Evolutionary conservation across 2,329 filamentous ascomycete species (phyloP).

Genomic region (Monosporascus sp.): DNA sequence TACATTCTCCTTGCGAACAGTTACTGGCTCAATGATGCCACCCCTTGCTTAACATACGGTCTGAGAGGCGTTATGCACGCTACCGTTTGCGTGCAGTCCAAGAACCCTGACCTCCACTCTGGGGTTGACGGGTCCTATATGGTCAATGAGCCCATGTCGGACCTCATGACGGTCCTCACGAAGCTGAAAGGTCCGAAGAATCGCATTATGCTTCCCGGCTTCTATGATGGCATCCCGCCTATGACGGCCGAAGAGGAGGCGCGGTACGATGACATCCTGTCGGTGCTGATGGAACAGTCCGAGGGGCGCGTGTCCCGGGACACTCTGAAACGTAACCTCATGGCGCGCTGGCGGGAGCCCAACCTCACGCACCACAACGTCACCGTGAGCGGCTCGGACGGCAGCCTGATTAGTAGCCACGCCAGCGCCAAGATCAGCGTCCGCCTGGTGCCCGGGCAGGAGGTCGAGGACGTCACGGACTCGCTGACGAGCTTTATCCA

Average conservation of each 20-base stretch:
- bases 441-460: constrained; percentile 88
- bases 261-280: constrained; percentile 78
- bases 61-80: constrained; percentile 90
- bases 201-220: constrained; percentile 75
- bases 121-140: constrained; percentile 93
- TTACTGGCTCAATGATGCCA: constrained; percentile 96
- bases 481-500: constrained; percentile 63
- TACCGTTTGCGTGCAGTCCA: constrained; percentile 80
- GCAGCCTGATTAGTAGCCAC: constrained; percentile 83
- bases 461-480: constrained; percentile 69
- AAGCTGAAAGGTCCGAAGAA: constrained; percentile 78
- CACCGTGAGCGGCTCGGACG: constrained; percentile 86
- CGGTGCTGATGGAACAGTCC: constrained; percentile 67
- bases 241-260: constrained; percentile 70
- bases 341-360: constrained; percentile 92
- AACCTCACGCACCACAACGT: constrained; percentile 92
- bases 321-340: constrained; percentile 75
- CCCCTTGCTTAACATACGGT: constrained; percentile 92
- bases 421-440: constrained; percentile 86
- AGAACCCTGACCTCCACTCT: constrained; percentile 84
- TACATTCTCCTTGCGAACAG: constrained; percentile 95
- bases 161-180: constrained; percentile 77
- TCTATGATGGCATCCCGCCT: constrained; percentile 79
- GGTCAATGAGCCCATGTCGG: constrained; percentile 86
- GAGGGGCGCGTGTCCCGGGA: constrained; percentile 55